Evolutionary conservation across 2,329 filamentous ascomycete species (phyloP), one percentile per base, ranked within the genome.

Genomic region (Trichoderma lentiforme): DNA sequence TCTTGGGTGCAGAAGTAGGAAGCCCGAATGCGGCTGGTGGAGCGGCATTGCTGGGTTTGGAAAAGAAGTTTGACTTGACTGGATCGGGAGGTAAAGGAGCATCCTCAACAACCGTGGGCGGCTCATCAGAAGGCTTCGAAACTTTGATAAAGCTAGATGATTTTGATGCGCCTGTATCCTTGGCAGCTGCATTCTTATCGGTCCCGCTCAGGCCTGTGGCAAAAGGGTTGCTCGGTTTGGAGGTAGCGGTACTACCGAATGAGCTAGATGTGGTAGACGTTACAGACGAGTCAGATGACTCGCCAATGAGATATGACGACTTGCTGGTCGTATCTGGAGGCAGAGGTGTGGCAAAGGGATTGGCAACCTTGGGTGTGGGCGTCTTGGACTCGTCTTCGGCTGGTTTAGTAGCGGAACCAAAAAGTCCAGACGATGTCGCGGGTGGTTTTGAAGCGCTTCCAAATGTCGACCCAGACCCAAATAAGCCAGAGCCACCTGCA

Each of bases 311-410:
- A 76, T 84, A 88, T 65, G 81, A 78, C 72, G 81, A 79, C 81
- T 86, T 88, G 83, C 86, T 89, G 69, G 83, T 88, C 71, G 86
- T 80, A 73, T 89, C 87, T 26, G 87, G 87, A 39, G 88, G 87
- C 5, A 89, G 79, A 71, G 87, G 87, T 26, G 76, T 79, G 72
- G 81, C 82, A 71, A 81, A 81, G 71, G 78, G 75, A 47, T 82
- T 80, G 43, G 79, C 79, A 51, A 77, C 73, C 74, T 84, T 85
- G 62, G 80, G 77, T 72, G 83, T 81, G 4, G 81, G 79, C 5
- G 79, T 75, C n/a, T 76, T 76, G 28, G 71, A 73, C 67, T 77
- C 76, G 28, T 60, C 57, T 6, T 76, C 72, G 11, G 64, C 63
- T 15, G 74, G 51, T 24, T 79, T 79, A 3, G 76, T 58, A 72